Evolutionary conservation across 2,329 filamentous ascomycete species (phyloP).

Genomic region (Trichoderma polysporum): DNA sequence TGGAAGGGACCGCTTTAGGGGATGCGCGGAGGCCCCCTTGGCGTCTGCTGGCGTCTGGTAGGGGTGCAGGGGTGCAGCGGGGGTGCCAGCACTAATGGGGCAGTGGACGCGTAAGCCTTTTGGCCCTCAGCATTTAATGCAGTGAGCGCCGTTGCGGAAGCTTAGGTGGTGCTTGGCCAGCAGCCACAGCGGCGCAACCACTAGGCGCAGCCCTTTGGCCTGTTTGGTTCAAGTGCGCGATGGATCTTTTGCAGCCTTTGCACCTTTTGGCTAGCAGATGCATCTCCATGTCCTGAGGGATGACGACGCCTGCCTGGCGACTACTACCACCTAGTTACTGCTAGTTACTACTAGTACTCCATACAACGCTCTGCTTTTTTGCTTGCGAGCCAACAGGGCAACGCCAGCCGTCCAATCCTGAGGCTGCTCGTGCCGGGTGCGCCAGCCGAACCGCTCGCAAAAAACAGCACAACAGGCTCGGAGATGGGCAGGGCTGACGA

Average conservation of each 20-base stretch:
- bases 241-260: conserved; percentile 18
- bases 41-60: conserved; percentile 10
- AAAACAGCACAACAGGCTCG: conserved; percentile 14
- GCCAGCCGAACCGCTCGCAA: conserved; percentile 15
- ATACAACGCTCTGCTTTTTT: neutral
- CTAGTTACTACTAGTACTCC: no score
- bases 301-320: conserved; percentile 31
- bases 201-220: conserved; percentile 14
- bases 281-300: conserved; percentile 27
- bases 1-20: conserved; percentile 15
- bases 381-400: neutral
- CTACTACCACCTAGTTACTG: no score
- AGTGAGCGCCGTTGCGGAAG: conserved; percentile 1
- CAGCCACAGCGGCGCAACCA: conserved; percentile 14
- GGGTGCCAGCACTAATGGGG: conserved; percentile 22
- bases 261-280: neutral
- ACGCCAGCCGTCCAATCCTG: neutral
- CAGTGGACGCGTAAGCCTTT: conserved; percentile 34
- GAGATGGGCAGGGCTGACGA: conserved; percentile 26
- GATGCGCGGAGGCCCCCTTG: conserved; percentile 17
- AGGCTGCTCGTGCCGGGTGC: neutral
- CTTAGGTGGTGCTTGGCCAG: no score
- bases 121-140: conserved; percentile 14
- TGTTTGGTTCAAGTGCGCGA: conserved; percentile 8
- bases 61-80: conserved; percentile 24